Conservation (phyloP, 495 filamentous ascomycete genomes). For the Sphaerosporella brunnea region DNA sequence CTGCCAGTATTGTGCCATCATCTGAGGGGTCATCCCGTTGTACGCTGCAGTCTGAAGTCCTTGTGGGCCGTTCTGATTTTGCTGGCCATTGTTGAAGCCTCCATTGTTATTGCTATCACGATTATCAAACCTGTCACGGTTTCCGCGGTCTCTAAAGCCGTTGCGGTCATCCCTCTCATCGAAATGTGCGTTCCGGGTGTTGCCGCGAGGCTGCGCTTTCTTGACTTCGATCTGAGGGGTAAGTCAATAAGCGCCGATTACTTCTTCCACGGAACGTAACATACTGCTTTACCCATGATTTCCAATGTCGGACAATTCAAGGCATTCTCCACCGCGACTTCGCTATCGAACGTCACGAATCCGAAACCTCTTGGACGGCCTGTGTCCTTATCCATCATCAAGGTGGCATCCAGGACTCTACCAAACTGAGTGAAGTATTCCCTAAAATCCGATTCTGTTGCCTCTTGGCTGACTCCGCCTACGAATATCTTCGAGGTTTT, state of each 20-base stretch:
- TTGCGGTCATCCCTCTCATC: slow-evolving; percentile 57
- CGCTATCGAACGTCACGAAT: slow-evolving; percentile 97
- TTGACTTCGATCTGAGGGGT: slow-evolving; percentile 81
- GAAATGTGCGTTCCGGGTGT: slow-evolving; percentile 42
- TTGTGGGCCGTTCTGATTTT: slow-evolving; percentile 26
- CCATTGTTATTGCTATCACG: slow-evolving; percentile 31
- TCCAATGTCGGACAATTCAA: slow-evolving; percentile 58
- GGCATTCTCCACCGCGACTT: slow-evolving; percentile 83
- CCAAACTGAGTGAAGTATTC: slow-evolving; percentile 94
- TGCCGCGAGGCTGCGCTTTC: slow-evolving; percentile 88
- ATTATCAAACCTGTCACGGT: slow-evolving; percentile 31
- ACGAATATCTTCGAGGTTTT: slow-evolving; percentile 97
- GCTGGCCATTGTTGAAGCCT: slow-evolving; percentile 28
- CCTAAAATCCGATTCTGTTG: slow-evolving; percentile 85
- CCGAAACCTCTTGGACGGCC: slow-evolving; percentile 89
- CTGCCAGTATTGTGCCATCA: slow-evolving; percentile 97
- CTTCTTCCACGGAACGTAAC: too few relatives aligned
- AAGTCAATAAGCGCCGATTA: too few relatives aligned
- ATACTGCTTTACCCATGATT: slow-evolving; percentile 66
- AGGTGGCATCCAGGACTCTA: slow-evolving; percentile 84
- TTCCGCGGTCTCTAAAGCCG: slow-evolving; percentile 35
- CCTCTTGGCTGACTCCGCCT: slow-evolving; percentile 91
- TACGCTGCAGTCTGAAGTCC: slow-evolving; percentile 27
- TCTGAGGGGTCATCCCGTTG: slow-evolving; percentile 66
- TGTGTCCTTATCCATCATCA: slow-evolving; percentile 99